Base-by-base conservation (phyloP, 1,284 basidiomycete genomes). In the Xerocomus amazonicus region DNA sequence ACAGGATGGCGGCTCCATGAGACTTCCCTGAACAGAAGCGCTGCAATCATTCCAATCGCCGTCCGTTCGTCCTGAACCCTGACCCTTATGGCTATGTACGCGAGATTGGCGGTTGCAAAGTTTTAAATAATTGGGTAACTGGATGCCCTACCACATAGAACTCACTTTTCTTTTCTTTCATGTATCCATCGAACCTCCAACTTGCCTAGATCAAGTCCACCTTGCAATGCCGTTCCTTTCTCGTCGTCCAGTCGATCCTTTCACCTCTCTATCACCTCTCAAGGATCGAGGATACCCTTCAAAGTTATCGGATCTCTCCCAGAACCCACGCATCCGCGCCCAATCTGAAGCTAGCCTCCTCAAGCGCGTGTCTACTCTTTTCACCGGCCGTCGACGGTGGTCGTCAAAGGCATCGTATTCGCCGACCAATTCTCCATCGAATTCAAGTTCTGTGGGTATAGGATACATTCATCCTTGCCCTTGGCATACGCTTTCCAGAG, bases 191-290 rank as follows among this genome's bases (percentile, higher is more conserved):
- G 40, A 35, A 36, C 43, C 46, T 29, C 33, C 10, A 34, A 44
- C 39, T 41, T 16, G 27, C 27, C 16, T 41, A 29, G 39, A 41
- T 29, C 26, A 9, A 31, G 27, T 23, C 48, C 37, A 38, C 33
- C 13, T 41, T 32, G 31, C 45, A 45, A 68, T 66, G 63, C 53
- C 45, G 13, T 67, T 69, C 54, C 61, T 69, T 55, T 53, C 59
- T 29, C 61, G 66, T 43, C 63, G 63, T 38, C 51, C 56, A 34
- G 53, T 58, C 38, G 63, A 68, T 40, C 65, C 66, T 37, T 27
- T 55, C 26, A 44, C 39, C 12, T 19, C 41, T 23, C 14, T 36
- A 12, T 7, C 49, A 3, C 23, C 33, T 2, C 35, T 41, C 43
- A 56, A 34, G 35, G 52, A 61, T 16, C 53, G 23, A 43, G 19